phyloP scores from a whole-genome alignment of 2,329 filamentous ascomycete species.

The Ophiostoma novo-ulmi region DNA sequence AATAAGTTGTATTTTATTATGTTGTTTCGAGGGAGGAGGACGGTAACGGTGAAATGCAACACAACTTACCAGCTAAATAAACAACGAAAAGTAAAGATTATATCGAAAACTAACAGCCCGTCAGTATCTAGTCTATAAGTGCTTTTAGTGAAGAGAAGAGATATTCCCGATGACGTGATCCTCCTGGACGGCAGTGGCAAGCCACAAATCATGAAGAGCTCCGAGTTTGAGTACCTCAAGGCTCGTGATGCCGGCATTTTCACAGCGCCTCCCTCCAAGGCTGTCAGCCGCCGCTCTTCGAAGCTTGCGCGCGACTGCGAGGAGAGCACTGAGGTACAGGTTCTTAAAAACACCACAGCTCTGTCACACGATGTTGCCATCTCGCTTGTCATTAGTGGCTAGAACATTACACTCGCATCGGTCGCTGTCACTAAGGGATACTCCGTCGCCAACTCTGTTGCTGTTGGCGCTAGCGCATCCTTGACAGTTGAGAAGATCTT shows the following conservation, averaged over 20 bases:
- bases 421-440: neutral
- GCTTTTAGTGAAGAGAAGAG: too few relatives aligned
- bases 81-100: too few relatives aligned
- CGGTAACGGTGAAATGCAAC: too few relatives aligned
- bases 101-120: too few relatives aligned
- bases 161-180: conserved; percentile 1
- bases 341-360: neutral
- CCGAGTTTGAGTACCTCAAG: neutral
- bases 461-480: neutral
- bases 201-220: neutral
- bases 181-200: conserved; percentile 4
- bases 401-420: neutral
- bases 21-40: too few relatives aligned
- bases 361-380: neutral
- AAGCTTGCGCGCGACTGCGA: neutral
- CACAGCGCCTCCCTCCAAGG: neutral
- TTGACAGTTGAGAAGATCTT: neutral
- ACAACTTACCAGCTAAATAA: too few relatives aligned
- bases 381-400: neutral
- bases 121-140: too few relatives aligned
- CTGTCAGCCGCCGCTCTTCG: neutral
- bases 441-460: neutral
- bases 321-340: conserved; percentile 12
- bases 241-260: neutral
- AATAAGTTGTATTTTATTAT: too few relatives aligned